Evolutionary conservation across 257 asterid species (phyloP).

Genomic region (Salvia hispanica): DNA sequence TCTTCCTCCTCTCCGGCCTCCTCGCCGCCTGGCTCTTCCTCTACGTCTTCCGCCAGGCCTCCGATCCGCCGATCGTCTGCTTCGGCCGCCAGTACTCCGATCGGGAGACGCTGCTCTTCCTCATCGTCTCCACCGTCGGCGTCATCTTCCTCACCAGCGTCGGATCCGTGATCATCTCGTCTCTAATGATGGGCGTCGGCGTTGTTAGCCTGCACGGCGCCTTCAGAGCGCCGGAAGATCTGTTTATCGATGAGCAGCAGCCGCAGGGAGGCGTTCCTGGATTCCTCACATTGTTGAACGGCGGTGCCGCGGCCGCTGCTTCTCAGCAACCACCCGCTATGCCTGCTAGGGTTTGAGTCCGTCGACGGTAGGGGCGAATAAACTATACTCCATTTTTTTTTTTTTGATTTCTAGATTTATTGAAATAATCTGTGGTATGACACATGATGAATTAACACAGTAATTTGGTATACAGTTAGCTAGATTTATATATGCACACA

Average conservation of each 20-base stretch:
- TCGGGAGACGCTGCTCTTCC: constrained; percentile 62
- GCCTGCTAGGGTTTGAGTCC: constrained; percentile 56
- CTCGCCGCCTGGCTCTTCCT: constrained; percentile 87
- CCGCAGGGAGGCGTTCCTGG: constrained; percentile 63
- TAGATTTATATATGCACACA: constrained; percentile 4
- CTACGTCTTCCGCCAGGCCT: constrained; percentile 78
- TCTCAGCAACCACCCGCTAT: constrained; percentile 37
- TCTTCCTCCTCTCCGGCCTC: constrained; percentile 64
- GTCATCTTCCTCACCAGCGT: constrained; percentile 87
- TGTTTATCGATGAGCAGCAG: constrained; percentile 84
- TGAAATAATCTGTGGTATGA: constrained; percentile 4
- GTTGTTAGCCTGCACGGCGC: constrained; percentile 76
- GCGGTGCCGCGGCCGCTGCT: constrained; percentile 36
- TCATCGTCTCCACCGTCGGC: constrained; percentile 48
- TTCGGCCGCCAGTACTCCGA: constrained; percentile 84
- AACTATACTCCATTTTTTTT: constrained; percentile 13
- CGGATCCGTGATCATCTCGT: constrained; percentile 85
- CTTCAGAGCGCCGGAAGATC: constrained; percentile 85
- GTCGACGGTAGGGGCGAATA: constrained; percentile 31
- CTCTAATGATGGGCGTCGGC: constrained; percentile 72
- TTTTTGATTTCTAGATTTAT: constrained; percentile 15
- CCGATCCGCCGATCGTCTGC: constrained; percentile 70
- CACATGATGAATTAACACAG: constrained; percentile 9
- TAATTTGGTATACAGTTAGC: neutral
- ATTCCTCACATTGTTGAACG: constrained; percentile 67